Evolutionary conservation across 2,329 filamentous ascomycete genomes (phyloP).

Genomic region (Fusarium nelsonii): DNA sequence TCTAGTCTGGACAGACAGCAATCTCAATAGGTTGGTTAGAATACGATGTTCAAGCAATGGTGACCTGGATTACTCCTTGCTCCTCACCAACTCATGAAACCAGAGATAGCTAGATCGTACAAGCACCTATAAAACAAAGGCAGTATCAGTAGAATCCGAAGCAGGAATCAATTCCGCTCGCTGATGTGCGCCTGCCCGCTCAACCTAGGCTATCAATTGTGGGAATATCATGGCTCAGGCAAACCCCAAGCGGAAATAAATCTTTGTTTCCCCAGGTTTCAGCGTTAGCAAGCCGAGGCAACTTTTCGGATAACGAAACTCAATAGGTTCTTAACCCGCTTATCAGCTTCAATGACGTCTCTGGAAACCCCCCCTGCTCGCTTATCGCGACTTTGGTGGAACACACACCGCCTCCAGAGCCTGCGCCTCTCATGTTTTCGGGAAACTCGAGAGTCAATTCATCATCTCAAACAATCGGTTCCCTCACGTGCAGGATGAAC

Average conservation of each 20-base stretch:
- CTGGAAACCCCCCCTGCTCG: background rate
- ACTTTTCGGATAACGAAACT: background rate
- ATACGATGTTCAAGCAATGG: no score
- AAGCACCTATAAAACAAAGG: no score
- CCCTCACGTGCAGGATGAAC: background rate
- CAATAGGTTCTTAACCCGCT: background rate
- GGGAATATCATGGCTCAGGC: background rate
- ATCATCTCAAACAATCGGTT: background rate
- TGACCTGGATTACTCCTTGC: background rate
- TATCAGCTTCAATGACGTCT: slow-evolving; percentile 1
- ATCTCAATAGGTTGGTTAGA: no score
- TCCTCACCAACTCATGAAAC: background rate
- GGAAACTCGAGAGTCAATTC: no score
- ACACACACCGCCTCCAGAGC: slow-evolving; percentile 9
- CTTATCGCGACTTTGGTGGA: slow-evolving; percentile 5
- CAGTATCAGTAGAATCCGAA: background rate
- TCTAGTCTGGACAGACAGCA: background rate
- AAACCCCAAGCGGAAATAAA: background rate
- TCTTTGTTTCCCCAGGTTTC: background rate
- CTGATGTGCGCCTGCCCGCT: background rate
- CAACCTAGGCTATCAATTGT: background rate
- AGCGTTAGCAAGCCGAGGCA: background rate
- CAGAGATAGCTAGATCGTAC: background rate
- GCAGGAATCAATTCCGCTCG: background rate
- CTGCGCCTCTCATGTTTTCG: background rate